These are phyloP conservation scores for Polyplosphaeria fusca DNA, from an alignment of 495 filamentous ascomycete genomes.

Conservation along the genomic window DNA sequence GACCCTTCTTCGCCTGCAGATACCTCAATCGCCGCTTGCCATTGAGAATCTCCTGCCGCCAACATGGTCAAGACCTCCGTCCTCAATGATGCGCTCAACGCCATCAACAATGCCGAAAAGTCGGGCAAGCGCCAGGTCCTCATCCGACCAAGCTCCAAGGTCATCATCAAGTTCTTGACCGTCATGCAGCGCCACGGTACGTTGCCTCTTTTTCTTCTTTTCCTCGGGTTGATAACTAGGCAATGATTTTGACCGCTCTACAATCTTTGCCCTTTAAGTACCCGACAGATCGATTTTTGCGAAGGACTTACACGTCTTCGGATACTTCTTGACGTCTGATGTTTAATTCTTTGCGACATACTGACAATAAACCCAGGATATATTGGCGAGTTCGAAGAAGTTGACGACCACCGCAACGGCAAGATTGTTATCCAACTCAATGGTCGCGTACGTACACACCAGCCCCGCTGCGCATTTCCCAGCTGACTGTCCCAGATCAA, in stretches of 20 bases:
- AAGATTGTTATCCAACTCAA: conserved; percentile 97
- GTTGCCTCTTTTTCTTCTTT: conserved; percentile 43
- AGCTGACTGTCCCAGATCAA: conserved; percentile 66
- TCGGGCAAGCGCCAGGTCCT: conserved; percentile 96
- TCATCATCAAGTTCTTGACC: conserved; percentile 97
- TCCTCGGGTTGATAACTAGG: conserved; percentile 99
- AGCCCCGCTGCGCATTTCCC: conserved; percentile 11
- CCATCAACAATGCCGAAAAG: conserved; percentile 99
- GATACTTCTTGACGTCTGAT: conserved; percentile 68
- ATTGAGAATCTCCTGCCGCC: conserved; percentile 81
- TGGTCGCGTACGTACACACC: conserved; percentile 52
- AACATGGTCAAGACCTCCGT: conserved; percentile 98
- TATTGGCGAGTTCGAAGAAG: conserved; percentile 99
- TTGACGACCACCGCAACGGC: conserved; percentile 97
- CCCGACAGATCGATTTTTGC: conserved; percentile 81
- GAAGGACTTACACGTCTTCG: conserved; percentile 95
- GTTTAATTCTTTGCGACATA: conserved; percentile 91
- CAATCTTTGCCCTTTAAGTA: conserved; percentile 98
- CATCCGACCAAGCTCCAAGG: conserved; percentile 95
- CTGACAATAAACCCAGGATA: conserved; percentile 72
- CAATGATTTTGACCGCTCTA: conserved; percentile 73
- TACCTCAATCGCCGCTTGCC: conserved; percentile 44
- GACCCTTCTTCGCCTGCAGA: conserved; percentile 50
- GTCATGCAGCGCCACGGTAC: conserved; percentile 99
- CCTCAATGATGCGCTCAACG: conserved; percentile 97